phyloP scores from a whole-genome alignment of 2,329 filamentous ascomycete species.

The Moelleriella libera region DNA sequence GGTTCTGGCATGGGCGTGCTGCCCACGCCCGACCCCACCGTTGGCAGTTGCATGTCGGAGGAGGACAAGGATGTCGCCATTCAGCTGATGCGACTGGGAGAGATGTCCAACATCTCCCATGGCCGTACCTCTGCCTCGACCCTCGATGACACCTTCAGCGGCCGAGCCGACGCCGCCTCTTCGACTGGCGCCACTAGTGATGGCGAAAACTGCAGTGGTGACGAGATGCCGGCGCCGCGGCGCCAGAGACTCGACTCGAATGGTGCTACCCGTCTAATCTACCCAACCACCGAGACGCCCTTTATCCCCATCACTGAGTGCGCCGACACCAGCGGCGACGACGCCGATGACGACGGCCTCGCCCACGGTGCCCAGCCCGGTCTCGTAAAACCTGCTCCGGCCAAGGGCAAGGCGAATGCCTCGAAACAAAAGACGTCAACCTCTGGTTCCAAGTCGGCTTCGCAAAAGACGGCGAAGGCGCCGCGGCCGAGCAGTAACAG shows the following conservation, averaged over 20 bases:
- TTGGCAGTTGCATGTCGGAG: conserved; percentile 92
- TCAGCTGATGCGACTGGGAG: conserved; percentile 89
- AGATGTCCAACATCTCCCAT: conserved; percentile 86
- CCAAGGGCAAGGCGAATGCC: conserved; percentile 20
- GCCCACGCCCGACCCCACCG: conserved; percentile 91
- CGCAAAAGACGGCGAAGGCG: conserved; percentile 21
- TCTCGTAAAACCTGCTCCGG: conserved; percentile 24
- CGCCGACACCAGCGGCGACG: conserved; percentile 19
- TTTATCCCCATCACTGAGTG: conserved; percentile 38
- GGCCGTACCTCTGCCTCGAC: conserved; percentile 89
- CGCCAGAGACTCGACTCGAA: conserved; percentile 39
- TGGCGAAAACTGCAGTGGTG: conserved; percentile 52
- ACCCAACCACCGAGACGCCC: conserved; percentile 37
- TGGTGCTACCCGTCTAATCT: conserved; percentile 29
- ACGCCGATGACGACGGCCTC: conserved; percentile 16
- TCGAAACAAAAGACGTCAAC: conserved; percentile 25
- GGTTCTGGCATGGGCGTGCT: conserved; percentile 40
- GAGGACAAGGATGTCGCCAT: conserved; percentile 88
- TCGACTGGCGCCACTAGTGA: conserved; percentile 78
- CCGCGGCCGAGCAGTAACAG: conserved; percentile 20
- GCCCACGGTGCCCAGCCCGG: conserved; percentile 15
- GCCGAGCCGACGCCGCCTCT: conserved; percentile 70
- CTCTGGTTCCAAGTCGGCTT: conserved; percentile 15
- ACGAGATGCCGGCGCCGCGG: conserved; percentile 43
- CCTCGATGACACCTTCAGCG: conserved; percentile 84